Conservation (phyloP, 495 filamentous ascomycete species). For the Aspergillus wentii region DNA sequence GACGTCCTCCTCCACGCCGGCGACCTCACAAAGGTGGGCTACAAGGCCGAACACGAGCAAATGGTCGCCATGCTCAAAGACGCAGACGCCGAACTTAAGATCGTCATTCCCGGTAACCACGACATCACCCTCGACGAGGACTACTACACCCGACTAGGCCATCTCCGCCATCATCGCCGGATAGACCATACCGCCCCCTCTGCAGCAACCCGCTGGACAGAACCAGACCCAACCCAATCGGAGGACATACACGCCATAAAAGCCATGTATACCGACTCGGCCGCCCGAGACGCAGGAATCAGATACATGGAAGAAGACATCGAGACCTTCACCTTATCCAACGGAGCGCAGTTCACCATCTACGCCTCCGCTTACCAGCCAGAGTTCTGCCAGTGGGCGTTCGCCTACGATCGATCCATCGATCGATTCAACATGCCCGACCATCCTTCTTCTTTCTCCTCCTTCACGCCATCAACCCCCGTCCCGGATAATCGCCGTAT, state of each 20-base stretch:
- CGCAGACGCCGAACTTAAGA: constrained; percentile 62
- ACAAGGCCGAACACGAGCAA: constrained; percentile 45
- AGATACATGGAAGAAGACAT: constrained; percentile 64
- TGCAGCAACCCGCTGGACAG: background rate
- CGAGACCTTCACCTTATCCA: constrained; percentile 48
- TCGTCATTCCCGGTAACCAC: constrained; percentile 81
- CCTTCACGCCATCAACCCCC: constrained; percentile 34
- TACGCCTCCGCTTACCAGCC: constrained; percentile 70
- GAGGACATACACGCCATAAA: constrained; percentile 25
- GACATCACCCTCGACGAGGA: constrained; percentile 65
- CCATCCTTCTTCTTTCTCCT: constrained; percentile 6
- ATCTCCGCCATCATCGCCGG: constrained; percentile 23
- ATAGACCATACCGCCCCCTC: constrained; percentile 13
- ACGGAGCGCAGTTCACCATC: constrained; percentile 55
- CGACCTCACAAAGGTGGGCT: constrained; percentile 64
- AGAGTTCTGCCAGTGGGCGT: constrained; percentile 55
- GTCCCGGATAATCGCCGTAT: constrained; percentile 44
- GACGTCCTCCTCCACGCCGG: constrained; percentile 72
- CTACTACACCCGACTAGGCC: constrained; percentile 35
- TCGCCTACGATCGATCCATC: constrained; percentile 49
- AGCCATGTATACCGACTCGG: constrained; percentile 42
- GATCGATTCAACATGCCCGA: constrained; percentile 49
- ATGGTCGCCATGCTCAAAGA: constrained; percentile 49
- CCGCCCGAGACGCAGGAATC: constrained; percentile 48
- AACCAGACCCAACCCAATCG: constrained; percentile 7